phyloP scores from a whole-genome alignment of 768 basidiomycete genomes.

The Mycena albidolilacea region DNA sequence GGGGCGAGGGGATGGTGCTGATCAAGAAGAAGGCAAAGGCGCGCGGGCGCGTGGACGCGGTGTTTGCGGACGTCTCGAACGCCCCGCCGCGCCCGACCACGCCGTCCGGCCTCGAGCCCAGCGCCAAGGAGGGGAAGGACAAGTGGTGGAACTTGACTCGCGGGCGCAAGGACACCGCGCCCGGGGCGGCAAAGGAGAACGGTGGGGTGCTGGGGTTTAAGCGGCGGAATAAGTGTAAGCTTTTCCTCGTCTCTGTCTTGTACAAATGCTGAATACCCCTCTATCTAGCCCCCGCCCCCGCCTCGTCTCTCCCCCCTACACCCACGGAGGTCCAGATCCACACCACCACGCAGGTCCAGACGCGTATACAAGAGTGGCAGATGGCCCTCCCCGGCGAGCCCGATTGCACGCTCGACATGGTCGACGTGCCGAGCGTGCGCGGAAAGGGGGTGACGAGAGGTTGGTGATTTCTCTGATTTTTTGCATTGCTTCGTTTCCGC shows the following conservation, averaged over 20 bases:
- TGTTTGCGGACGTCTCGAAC: conserved; percentile 80
- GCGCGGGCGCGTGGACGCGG: conserved; percentile 49
- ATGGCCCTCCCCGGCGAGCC: conserved; percentile 33
- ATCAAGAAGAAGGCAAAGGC: conserved; percentile 71
- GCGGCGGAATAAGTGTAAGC: conserved; percentile 60
- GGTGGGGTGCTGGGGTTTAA: conserved; percentile 45
- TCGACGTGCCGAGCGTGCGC: conserved; percentile 37
- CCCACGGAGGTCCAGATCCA: conserved; percentile 21
- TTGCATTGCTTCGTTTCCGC: no score
- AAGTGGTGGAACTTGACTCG: conserved; percentile 91
- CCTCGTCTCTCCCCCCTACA: conserved; percentile 17
- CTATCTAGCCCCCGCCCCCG: conserved; percentile 33
- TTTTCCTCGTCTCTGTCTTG: no score
- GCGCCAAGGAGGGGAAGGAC: conserved; percentile 60
- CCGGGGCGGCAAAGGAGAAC: conserved; percentile 65
- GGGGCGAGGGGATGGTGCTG: conserved; percentile 48
- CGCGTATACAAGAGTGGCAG: neutral
- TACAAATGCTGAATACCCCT: no score
- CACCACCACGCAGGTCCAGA: neutral
- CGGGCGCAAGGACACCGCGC: conserved; percentile 76
- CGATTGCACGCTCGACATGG: conserved; percentile 40
- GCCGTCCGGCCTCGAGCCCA: conserved; percentile 49
- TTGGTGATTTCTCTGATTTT: neutral
- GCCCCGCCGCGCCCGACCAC: conserved; percentile 39
- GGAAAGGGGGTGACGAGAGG: conserved; percentile 23